Evolutionary conservation across 495 filamentous ascomycete species (phyloP), one percentile per base, ranked within the genome.

Genomic region (Lasiosphaeria hispida): DNA sequence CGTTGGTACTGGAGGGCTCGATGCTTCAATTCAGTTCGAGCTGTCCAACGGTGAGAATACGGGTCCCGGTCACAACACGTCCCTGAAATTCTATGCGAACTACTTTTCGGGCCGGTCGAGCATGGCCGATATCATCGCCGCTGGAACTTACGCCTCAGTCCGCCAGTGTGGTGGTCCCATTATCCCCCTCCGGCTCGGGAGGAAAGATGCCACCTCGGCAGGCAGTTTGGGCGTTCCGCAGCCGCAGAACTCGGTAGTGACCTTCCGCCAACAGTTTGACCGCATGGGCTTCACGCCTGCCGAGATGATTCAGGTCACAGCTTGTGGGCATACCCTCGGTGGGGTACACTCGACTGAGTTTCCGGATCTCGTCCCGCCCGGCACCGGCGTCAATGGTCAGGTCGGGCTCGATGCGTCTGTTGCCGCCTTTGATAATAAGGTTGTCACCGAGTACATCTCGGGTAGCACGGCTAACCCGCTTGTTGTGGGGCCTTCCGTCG

Each of bases 301-400:
- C 1, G 80, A 86, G 58, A 85, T 85, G 80, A 85, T 87, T 45
- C 77, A 80, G 58, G 71, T 84, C 48, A 78, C 77, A 10, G 84
- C 83, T 14, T 87, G 84, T 56, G 84, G 84, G 1, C 84, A 87
- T 63, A 80, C 80, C 3, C 69, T 87, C 35, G 84, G 84, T 18
- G 81, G 82, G 15, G 83, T 86, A 7, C 85, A 87, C 67, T 73
- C 72, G 6, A 63, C 55, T 9, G 74, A 81, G 54, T 85, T 85
- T 59, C 78, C 81, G 1, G 67, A 78, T 14, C 78, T 85, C 41
- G 77, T 85, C 1, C 70, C 78, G 1, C 53, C 68, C 10, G 73
- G 75, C 5, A 69, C 72, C n/a, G 74, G 73, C 7, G 60, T 67
- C n/a, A 74, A 82, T 38, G 81, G 79, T 36, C 55, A 62, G 43